A percentile compares a stretch with the other conserved stretches of the same genome.
These are phyloP conservation scores for Berkeleyomyces rouxiae DNA, from an alignment of 2,329 filamentous ascomycete genomes.

Conservation along the genomic window DNA sequence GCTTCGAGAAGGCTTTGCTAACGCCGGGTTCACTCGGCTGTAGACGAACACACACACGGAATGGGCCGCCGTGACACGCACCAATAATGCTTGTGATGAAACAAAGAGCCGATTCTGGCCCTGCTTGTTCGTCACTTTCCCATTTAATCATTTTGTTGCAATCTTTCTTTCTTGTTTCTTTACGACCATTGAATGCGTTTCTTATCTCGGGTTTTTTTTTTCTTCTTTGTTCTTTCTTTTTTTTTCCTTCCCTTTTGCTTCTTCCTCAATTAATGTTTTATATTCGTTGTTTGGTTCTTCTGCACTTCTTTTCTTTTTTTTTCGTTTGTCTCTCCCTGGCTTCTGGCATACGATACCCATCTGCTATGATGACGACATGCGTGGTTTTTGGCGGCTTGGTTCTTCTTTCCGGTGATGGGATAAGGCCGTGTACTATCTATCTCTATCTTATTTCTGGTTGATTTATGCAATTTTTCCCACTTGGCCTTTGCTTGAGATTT, in stretches of 20 bases:
- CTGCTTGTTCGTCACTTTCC: neutral
- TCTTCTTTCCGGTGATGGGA: neutral
- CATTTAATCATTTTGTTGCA: constrained; percentile 1
- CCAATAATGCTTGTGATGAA: neutral
- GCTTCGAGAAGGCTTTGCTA: neutral
- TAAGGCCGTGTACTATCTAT: no score
- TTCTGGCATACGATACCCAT: neutral
- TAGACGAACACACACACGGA: neutral
- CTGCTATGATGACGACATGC: neutral
- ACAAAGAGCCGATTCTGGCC: no score
- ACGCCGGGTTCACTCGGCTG: neutral
- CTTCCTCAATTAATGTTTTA: neutral
- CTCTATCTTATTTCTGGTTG: no score
- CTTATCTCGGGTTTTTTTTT: neutral
- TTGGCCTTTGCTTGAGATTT: no score
- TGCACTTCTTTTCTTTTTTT: neutral
- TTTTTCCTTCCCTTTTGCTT: neutral
- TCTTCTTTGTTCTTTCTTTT: neutral
- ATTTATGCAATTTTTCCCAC: no score
- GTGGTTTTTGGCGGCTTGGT: neutral
- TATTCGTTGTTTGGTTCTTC: neutral
- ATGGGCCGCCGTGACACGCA: neutral
- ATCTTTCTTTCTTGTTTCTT: neutral
- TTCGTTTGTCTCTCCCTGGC: neutral
- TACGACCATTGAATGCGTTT: neutral